phyloP scores from a whole-genome alignment of 257 asterid genomes.

The Datura wrightii region DNA sequence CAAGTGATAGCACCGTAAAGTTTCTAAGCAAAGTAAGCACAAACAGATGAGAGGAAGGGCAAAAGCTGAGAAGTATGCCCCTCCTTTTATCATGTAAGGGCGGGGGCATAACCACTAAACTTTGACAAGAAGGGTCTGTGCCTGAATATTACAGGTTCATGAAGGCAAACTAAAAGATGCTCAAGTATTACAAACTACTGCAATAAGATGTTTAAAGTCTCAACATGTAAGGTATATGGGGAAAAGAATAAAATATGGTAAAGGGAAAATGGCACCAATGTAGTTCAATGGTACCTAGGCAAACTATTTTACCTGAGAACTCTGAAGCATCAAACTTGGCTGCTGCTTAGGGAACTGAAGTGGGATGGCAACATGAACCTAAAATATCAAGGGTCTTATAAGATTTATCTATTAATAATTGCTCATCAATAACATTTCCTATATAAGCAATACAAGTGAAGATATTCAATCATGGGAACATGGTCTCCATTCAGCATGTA shows the following conservation, averaged over 20 bases:
- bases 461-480: slow-evolving; percentile 5
- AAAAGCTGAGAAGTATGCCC: not conserved
- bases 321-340: slow-evolving; percentile 76
- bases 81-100: not conserved
- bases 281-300: not conserved
- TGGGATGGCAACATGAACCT: slow-evolving; percentile 82
- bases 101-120: not conserved
- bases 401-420: slow-evolving; percentile 23
- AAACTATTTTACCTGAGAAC: slow-evolving; percentile 67
- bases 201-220: not conserved
- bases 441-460: not conserved
- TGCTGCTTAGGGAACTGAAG: slow-evolving; percentile 91
- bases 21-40: not conserved
- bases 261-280: not conserved
- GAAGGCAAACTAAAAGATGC: not conserved
- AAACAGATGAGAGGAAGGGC: not conserved
- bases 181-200: not conserved
- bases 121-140: not conserved
- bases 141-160: not conserved
- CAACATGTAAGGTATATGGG: not conserved
- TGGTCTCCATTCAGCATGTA: not conserved
- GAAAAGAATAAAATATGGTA: not conserved
- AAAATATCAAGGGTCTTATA: slow-evolving; percentile 29
- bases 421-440: not conserved
- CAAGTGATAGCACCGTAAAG: slow-evolving; percentile 3